A percentile compares a stretch with the other conserved stretches of the same genome.
phyloP scores from a whole-genome alignment of 2,329 filamentous ascomycete species.

The Neurospora crassa region DNA sequence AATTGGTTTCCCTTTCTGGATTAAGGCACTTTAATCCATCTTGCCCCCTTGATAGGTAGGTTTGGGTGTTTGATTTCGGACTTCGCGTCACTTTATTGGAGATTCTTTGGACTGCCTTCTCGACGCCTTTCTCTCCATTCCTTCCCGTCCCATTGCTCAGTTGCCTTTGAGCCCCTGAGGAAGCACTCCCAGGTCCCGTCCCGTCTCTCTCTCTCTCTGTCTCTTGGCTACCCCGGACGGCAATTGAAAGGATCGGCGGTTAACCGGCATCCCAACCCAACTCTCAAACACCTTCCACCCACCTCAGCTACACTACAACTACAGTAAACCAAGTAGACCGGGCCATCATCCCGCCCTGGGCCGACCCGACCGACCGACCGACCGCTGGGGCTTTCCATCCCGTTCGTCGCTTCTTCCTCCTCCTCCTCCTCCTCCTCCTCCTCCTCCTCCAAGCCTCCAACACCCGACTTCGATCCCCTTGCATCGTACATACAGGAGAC shows the following conservation, averaged over 20 bases:
- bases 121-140: background rate
- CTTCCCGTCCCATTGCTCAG: background rate
- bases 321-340: background rate
- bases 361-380: background rate
- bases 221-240: background rate
- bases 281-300: background rate
- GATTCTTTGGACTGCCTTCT: background rate
- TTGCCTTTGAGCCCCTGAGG: background rate
- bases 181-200: no score
- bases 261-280: background rate
- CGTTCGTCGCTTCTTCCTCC: background rate
- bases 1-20: background rate
- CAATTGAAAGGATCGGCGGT: background rate
- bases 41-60: background rate
- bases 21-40: background rate
- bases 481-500: background rate
- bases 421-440: background rate
- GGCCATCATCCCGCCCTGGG: background rate
- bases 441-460: background rate
- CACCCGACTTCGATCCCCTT: background rate
- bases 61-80: background rate
- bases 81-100: background rate
- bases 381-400: background rate
- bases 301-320: background rate
- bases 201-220: background rate